These are phyloP conservation scores for Fraxinus greggii DNA, from an alignment of 305 asterid species.

Conservation along the genomic window DNA sequence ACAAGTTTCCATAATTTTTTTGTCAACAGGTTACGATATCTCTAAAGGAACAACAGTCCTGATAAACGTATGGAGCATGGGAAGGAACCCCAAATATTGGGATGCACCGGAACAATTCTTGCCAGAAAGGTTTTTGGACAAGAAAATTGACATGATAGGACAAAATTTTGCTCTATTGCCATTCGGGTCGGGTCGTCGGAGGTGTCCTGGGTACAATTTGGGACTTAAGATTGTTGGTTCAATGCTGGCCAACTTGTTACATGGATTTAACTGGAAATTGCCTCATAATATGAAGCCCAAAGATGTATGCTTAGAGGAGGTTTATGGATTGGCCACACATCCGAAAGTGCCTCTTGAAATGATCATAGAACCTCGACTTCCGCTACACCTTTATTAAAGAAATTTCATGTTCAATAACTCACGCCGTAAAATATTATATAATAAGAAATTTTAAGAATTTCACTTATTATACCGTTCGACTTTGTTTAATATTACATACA, in stretches of 20 bases:
- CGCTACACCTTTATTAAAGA: conserved; percentile 20
- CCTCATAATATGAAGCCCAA: conserved; percentile 23
- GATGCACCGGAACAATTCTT: conserved; percentile 25
- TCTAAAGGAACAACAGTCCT: conserved; percentile 38
- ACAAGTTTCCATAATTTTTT: not conserved
- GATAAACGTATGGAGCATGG: conserved; percentile 50
- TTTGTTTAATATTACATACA: not conserved
- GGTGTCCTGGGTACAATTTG: conserved; percentile 35
- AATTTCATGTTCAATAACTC: not conserved
- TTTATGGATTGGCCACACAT: conserved; percentile 28
- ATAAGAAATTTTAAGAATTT: not conserved
- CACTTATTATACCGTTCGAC: not conserved
- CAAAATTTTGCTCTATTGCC: conserved; percentile 31
- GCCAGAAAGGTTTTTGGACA: conserved; percentile 32
- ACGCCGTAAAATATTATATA: not conserved
- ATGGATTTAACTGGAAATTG: conserved; percentile 34
- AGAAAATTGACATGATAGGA: conserved; percentile 24
- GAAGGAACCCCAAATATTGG: conserved; percentile 42
- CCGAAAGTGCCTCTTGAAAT: conserved; percentile 28
- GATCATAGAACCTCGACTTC: conserved; percentile 31
- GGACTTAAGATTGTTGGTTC: conserved; percentile 28
- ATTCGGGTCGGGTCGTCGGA: conserved; percentile 41
- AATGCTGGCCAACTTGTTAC: conserved; percentile 35
- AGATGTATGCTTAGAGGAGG: conserved; percentile 35
- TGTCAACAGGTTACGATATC: conserved; percentile 36